A percentile compares a stretch with the other conserved stretches of the same genome.
Conservation (phyloP, 164 flowering plant genomes). For the Vitis labrusca region DNA sequence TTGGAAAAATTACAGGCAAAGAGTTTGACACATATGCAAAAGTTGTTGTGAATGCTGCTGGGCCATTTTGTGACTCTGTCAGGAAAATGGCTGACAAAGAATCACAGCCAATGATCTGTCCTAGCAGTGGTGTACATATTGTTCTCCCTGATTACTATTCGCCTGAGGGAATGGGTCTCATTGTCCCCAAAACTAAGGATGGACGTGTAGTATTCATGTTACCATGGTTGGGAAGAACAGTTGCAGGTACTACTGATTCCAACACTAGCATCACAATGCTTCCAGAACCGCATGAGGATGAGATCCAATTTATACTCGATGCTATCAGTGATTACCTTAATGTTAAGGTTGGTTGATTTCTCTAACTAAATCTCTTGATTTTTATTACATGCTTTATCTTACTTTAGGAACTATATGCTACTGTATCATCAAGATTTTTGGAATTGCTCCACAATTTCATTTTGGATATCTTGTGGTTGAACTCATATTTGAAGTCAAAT, state of each 20-base stretch:
- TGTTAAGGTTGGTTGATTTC: conserved; percentile 58
- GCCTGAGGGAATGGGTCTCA: conserved; percentile 98
- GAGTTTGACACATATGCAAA: conserved; percentile 92
- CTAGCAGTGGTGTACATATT: conserved; percentile 98
- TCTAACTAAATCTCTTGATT: too few species aligned
- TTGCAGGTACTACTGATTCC: conserved; percentile 97
- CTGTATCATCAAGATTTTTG: too few species aligned
- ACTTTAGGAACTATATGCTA: too few species aligned
- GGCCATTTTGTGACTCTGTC: conserved; percentile 94
- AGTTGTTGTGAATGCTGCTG: conserved; percentile 94
- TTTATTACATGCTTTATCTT: too few species aligned
- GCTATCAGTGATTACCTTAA: conserved; percentile 94
- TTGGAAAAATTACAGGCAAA: conserved; percentile 48
- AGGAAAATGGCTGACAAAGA: conserved; percentile 82
- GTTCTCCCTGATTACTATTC: conserved; percentile 98
- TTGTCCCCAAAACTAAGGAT: conserved; percentile 99
- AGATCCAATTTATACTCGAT: conserved; percentile 91
- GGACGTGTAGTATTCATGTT: conserved; percentile 98
- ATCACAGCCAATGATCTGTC: conserved; percentile 73
- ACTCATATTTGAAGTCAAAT: neutral
- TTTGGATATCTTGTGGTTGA: neutral
- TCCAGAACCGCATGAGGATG: conserved; percentile 98
- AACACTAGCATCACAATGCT: conserved; percentile 79
- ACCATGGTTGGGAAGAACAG: conserved; percentile 98
- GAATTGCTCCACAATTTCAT: neutral